These are phyloP conservation scores for Cryomyces minteri DNA, from an alignment of 495 filamentous ascomycete species.

Conservation along the genomic window DNA sequence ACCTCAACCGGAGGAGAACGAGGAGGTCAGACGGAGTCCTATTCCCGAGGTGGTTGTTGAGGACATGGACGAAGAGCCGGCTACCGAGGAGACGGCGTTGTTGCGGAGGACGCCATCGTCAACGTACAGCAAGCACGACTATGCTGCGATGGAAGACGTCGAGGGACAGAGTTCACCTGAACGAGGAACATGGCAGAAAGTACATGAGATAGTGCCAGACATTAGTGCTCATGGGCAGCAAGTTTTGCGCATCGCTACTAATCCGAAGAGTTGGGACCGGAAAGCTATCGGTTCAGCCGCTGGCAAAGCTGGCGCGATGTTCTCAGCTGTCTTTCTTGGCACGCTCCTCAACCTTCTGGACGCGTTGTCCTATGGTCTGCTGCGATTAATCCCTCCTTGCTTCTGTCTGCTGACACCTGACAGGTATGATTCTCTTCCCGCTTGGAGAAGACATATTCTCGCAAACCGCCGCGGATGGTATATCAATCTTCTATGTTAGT, in stretches of 20 bases:
- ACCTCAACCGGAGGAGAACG: slow-evolving; percentile 2
- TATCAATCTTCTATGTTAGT: slow-evolving; percentile 97
- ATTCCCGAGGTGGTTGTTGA: slow-evolving; percentile 8
- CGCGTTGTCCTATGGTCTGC: slow-evolving; percentile 73
- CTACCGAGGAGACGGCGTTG: slow-evolving; percentile 5
- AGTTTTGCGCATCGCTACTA: slow-evolving; percentile 15
- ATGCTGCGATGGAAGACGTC: slow-evolving; percentile 2
- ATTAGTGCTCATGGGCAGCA: no score
- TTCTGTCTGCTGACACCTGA: slow-evolving; percentile 1
- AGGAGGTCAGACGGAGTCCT: slow-evolving; percentile 7
- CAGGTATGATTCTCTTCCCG: slow-evolving; percentile 87
- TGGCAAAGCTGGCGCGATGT: slow-evolving; percentile 42
- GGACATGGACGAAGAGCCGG: slow-evolving; percentile 2
- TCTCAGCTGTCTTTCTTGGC: slow-evolving; percentile 79
- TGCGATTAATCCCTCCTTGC: neutral
- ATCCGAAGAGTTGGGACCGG: slow-evolving; percentile 57
- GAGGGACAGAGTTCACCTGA: slow-evolving; percentile 6
- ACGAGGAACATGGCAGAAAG: neutral
- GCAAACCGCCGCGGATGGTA: slow-evolving; percentile 71
- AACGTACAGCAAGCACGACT: neutral
- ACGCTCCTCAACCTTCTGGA: slow-evolving; percentile 84
- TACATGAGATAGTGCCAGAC: no score
- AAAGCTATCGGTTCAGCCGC: slow-evolving; percentile 43
- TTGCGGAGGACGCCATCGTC: neutral
- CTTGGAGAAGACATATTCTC: slow-evolving; percentile 70